A percentile compares a stretch with the other conserved stretches of the same genome.
Evolutionary conservation across 2,329 filamentous ascomycete genomes (phyloP).

Genomic region (Aspergillus latus): DNA sequence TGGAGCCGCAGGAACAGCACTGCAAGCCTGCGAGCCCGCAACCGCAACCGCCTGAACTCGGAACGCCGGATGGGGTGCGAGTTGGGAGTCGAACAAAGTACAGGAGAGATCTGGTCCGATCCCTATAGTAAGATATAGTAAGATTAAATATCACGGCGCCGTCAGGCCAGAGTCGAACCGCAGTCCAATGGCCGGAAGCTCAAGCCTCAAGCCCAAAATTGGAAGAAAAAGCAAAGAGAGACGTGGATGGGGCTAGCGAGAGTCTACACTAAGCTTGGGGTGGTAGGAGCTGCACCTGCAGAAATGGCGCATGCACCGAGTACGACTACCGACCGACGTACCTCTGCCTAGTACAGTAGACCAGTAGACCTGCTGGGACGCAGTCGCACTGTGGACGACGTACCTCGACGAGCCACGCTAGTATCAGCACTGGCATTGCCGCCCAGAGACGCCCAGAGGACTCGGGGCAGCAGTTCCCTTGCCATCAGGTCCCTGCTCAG

Average conservation of each 20-base stretch:
- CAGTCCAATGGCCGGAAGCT: background rate
- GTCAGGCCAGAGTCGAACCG: slow-evolving; percentile 4
- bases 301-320: slow-evolving; percentile 21
- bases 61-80: background rate
- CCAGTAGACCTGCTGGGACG: no score
- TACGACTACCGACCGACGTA: background rate
- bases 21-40: background rate
- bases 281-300: slow-evolving; percentile 24
- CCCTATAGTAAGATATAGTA: background rate
- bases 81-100: background rate
- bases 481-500: background rate
- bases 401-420: no score
- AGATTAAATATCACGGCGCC: background rate
- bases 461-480: background rate
- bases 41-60: background rate
- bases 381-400: no score
- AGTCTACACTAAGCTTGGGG: slow-evolving; percentile 6
- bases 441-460: background rate
- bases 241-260: background rate
- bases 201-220: background rate
- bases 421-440: no score
- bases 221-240: slow-evolving; percentile 3
- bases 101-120: background rate
- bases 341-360: background rate
- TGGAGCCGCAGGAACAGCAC: slow-evolving; percentile 11